These are phyloP conservation scores for Dendrobium officinale DNA, from an alignment of 106 monocot genomes.

Conservation along the genomic window DNA sequence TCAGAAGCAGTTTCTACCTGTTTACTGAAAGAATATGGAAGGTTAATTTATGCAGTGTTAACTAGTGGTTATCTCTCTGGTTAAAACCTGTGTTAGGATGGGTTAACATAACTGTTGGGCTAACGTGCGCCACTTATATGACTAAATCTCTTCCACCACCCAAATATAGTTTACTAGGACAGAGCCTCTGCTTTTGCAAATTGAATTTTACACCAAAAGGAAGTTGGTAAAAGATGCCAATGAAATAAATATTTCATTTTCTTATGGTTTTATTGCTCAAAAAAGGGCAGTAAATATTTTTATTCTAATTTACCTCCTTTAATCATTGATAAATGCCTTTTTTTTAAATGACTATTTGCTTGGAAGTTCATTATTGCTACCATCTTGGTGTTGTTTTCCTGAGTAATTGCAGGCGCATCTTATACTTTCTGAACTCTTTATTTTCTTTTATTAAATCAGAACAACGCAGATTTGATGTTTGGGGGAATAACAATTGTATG, in stretches of 20 bases:
- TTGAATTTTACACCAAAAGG: background rate
- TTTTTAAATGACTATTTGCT: too few species aligned
- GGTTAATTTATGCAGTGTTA: background rate
- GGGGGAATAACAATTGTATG: constrained; percentile 95
- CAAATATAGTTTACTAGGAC: background rate
- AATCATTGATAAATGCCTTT: background rate
- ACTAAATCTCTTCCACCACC: background rate
- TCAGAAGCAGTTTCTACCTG: background rate
- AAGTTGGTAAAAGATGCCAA: background rate
- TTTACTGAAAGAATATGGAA: background rate
- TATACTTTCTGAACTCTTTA: background rate
- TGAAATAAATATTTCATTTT: too few species aligned
- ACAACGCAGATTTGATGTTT: constrained; percentile 88
- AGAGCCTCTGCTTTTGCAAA: background rate
- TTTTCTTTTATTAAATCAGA: constrained; percentile 34
- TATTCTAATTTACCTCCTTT: background rate
- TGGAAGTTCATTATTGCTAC: too few species aligned
- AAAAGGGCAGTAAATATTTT: background rate
- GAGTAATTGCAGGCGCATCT: too few species aligned
- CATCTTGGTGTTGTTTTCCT: too few species aligned
- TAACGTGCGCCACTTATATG: background rate
- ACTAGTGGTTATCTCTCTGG: background rate
- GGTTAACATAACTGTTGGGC: background rate
- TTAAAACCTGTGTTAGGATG: background rate
- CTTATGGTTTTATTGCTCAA: background rate